Conservation (phyloP, 768 basidiomycete species). For the Boletus reticulatus region DNA sequence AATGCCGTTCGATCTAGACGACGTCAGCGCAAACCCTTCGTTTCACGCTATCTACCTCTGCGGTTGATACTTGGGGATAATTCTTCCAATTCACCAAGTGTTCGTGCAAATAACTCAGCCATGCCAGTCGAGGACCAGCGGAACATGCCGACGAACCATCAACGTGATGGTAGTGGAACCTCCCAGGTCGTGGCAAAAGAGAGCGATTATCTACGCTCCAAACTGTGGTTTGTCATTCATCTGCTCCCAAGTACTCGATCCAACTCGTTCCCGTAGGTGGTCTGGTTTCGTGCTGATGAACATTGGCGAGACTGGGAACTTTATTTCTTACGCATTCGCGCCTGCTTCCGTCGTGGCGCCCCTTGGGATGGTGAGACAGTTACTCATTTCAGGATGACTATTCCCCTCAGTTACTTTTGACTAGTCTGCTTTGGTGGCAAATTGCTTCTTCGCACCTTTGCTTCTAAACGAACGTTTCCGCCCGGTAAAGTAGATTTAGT, state of each 20-base stretch:
- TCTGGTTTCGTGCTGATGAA: constrained; percentile 86
- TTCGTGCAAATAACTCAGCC: constrained; percentile 1
- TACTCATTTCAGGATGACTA: neutral
- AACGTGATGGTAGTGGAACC: constrained; percentile 3
- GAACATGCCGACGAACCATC: constrained; percentile 2
- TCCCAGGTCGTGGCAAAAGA: constrained; percentile 44
- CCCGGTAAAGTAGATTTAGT: constrained; percentile 44
- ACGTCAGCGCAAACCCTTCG: constrained; percentile 29
- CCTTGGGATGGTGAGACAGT: constrained; percentile 77
- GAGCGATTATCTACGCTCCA: constrained; percentile 78
- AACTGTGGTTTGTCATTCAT: constrained; percentile 60
- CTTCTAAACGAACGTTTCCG: constrained; percentile 83
- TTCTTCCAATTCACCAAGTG: constrained; percentile 2
- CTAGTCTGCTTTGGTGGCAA: constrained; percentile 90
- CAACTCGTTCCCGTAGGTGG: constrained; percentile 60
- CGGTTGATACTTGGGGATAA: constrained; percentile 7
- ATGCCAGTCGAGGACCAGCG: constrained; percentile 41
- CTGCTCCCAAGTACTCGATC: neutral
- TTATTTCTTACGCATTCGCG: constrained; percentile 86
- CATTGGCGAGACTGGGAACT: constrained; percentile 87
- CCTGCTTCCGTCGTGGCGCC: constrained; percentile 94
- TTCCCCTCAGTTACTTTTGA: neutral
- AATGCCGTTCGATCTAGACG: constrained; percentile 17
- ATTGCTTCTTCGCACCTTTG: constrained; percentile 90
- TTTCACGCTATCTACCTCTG: constrained; percentile 37